A percentile compares a stretch with the other conserved stretches of the same genome.
phyloP scores from a whole-genome alignment of 2,329 filamentous ascomycete species.

The Neonectria ditissima region DNA sequence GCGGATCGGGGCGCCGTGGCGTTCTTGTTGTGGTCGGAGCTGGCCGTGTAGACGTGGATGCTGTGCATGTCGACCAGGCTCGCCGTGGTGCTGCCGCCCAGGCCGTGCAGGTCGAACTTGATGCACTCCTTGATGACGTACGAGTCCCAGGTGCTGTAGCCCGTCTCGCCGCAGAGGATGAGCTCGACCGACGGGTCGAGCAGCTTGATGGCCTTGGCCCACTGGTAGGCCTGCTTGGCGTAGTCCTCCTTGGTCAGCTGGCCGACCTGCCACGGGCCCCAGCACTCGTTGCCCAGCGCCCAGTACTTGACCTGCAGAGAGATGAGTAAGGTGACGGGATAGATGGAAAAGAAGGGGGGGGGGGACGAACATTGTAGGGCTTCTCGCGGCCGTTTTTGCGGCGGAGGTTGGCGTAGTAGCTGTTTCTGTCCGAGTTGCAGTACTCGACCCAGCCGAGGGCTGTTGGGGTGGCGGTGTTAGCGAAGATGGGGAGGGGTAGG shows the following conservation, averaged over 20 bases:
- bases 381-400: conserved; percentile 79
- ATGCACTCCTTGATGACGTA: conserved; percentile 78
- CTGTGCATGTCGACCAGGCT: conserved; percentile 81
- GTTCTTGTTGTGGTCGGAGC: conserved; percentile 60
- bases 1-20: conserved; percentile 73
- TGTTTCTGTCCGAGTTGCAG: conserved; percentile 83
- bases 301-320: conserved; percentile 76
- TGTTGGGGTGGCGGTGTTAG: conserved; percentile 41
- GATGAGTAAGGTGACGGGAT: not conserved
- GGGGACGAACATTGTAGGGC: conserved; percentile 70
- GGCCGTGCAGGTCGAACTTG: conserved; percentile 51
- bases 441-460: conserved; percentile 85
- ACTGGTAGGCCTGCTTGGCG: conserved; percentile 75
- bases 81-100: conserved; percentile 49
- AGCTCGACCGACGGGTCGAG: conserved; percentile 76
- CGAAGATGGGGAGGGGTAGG: too few relatives aligned
- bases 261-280: conserved; percentile 75
- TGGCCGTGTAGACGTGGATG: conserved; percentile 82
- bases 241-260: conserved; percentile 78
- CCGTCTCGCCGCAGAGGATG: conserved; percentile 81
- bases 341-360: too few relatives aligned
- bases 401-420: conserved; percentile 84
- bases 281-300: conserved; percentile 83
- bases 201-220: conserved; percentile 79
- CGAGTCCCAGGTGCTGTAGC: conserved; percentile 77